phyloP scores from a whole-genome alignment of 495 filamentous ascomycete genomes.

The Cladorrhinum samala region DNA sequence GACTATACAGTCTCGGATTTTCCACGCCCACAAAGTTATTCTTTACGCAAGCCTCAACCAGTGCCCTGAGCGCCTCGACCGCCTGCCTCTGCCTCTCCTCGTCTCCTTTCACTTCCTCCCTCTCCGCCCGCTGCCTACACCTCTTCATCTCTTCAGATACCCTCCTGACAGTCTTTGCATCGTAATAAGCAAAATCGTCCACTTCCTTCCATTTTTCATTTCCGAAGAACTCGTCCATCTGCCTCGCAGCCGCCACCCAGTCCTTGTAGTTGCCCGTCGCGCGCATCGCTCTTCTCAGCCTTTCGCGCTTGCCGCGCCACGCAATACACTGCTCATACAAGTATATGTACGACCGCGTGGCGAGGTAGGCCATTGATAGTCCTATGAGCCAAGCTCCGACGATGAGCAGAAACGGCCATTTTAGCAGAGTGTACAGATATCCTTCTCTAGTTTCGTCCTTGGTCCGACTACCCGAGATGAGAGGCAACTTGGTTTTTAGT shows the following conservation, averaged over 20 bases:
- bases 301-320: conserved; percentile 67
- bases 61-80: conserved; percentile 62
- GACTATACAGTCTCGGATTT: conserved; percentile 85
- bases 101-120: conserved; percentile 5
- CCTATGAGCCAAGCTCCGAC: conserved; percentile 76
- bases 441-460: conserved; percentile 94
- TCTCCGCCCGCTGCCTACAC: conserved; percentile 49
- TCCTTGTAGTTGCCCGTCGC: conserved; percentile 67
- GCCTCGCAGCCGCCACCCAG: conserved; percentile 71
- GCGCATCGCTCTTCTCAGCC: conserved; percentile 61
- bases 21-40: conserved; percentile 96
- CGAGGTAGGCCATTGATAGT: conserved; percentile 60
- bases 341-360: conserved; percentile 83
- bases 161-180: conserved; percentile 69
- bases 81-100: conserved; percentile 36
- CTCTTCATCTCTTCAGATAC: conserved; percentile 67
- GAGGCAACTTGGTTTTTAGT: conserved; percentile 1
- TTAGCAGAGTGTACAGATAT: conserved; percentile 76
- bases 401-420: conserved; percentile 80
- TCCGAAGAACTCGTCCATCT: conserved; percentile 75
- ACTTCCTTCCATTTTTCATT: conserved; percentile 79
- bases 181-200: conserved; percentile 93
- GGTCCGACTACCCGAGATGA: conserved; percentile 43
- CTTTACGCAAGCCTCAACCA: conserved; percentile 90
- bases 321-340: conserved; percentile 74